Evolutionary conservation across 306 rosid species (phyloP).

Genomic region (Castanopsis chinensis): DNA sequence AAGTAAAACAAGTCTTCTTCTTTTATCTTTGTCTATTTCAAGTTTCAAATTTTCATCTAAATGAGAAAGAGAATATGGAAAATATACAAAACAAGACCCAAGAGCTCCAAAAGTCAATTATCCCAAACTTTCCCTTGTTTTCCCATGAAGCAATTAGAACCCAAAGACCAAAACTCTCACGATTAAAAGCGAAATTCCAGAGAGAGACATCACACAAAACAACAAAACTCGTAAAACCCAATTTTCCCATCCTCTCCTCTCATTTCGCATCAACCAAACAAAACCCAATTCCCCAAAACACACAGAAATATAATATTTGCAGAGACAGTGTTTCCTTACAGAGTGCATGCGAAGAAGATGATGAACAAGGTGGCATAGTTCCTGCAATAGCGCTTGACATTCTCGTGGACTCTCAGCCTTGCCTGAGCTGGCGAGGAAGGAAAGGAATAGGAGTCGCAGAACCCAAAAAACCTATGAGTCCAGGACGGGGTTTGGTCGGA

Average conservation of each 20-base stretch:
- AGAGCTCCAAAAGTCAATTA: too few species aligned
- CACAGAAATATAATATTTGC: background rate
- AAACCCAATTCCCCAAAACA: conserved; percentile 14
- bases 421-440: conserved; percentile 82
- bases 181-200: too few species aligned
- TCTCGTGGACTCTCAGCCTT: conserved; percentile 79
- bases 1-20: too few species aligned
- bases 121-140: background rate
- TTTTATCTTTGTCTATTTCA: too few species aligned
- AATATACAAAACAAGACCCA: too few species aligned
- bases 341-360: conserved; percentile 64
- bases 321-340: conserved; percentile 41
- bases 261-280: background rate
- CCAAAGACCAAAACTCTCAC: background rate
- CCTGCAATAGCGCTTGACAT: conserved; percentile 85
- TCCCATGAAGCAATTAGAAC: background rate
- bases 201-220: too few species aligned
- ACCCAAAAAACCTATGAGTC: conserved; percentile 65
- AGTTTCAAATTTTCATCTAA: too few species aligned
- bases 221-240: background rate
- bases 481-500: conserved; percentile 72
- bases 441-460: conserved; percentile 61
- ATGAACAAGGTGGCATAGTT: conserved; percentile 76
- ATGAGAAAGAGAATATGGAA: too few species aligned
- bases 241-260: background rate